A percentile compares a stretch with the other conserved stretches of the same genome.
Evolutionary conservation across 2,329 filamentous ascomycete species (phyloP).

Genomic region (Tetracladium maxilliforme): DNA sequence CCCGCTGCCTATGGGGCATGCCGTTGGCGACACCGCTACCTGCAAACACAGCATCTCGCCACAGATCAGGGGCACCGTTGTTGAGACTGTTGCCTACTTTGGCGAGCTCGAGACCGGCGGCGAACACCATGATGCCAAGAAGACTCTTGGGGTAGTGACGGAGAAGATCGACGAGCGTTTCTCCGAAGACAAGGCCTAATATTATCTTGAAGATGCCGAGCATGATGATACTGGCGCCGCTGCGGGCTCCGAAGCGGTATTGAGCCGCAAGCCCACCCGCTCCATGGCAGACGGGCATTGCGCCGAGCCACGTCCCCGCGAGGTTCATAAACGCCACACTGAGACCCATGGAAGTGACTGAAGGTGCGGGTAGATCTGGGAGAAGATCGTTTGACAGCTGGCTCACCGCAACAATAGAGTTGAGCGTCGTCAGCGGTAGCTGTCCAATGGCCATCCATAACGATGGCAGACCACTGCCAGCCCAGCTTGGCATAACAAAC

Average conservation of each 20-base stretch:
- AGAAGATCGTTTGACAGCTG: constrained; percentile 68
- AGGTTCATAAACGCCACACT: constrained; percentile 80
- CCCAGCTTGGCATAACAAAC: constrained; percentile 26
- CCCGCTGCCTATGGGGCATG: too few species aligned
- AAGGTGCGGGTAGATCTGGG: constrained; percentile 51
- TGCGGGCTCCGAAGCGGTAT: constrained; percentile 80
- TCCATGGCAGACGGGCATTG: constrained; percentile 92
- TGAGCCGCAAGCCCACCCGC: constrained; percentile 84
- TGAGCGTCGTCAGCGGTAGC: constrained; percentile 79
- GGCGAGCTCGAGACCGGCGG: constrained; percentile 74
- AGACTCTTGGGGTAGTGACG: constrained; percentile 60
- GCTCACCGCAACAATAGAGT: constrained; percentile 79
- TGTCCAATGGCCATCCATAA: constrained; percentile 81
- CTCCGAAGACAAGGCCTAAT: constrained; percentile 62
- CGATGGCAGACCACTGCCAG: constrained; percentile 63
- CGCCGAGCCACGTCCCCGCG: constrained; percentile 76
- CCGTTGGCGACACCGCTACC: constrained; percentile 25
- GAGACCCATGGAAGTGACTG: constrained; percentile 62
- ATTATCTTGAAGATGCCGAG: constrained; percentile 64
- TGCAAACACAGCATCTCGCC: constrained; percentile 47
- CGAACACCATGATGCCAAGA: constrained; percentile 78
- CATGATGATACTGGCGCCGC: constrained; percentile 68
- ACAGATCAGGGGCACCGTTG: constrained; percentile 45
- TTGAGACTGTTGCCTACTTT: constrained; percentile 77
- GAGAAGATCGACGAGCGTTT: constrained; percentile 58